Conservation (phyloP, 2,329 filamentous ascomycete genomes). For the Pseudopithomyces maydicus region DNA sequence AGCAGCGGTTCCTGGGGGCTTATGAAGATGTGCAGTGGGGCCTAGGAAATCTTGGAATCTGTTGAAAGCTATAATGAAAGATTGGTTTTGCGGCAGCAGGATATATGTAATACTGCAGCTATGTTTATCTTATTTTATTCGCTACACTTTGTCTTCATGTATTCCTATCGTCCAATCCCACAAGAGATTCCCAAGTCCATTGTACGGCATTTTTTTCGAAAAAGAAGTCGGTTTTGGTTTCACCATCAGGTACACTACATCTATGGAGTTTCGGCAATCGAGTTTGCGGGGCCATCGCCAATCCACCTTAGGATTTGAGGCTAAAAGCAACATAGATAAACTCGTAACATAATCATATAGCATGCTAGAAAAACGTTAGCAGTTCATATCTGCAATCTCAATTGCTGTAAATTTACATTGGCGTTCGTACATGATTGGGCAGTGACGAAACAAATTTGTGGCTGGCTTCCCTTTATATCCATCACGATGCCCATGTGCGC, state of each 20-base stretch:
- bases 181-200: too few relatives aligned
- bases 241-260: neutral
- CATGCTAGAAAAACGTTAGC: neutral
- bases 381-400: slow-evolving; percentile 9
- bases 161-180: too few relatives aligned
- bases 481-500: neutral
- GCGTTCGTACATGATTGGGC: slow-evolving; percentile 2
- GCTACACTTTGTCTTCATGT: too few relatives aligned
- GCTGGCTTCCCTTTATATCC: too few relatives aligned
- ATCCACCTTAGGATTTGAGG: slow-evolving; percentile 15
- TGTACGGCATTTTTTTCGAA: too few relatives aligned
- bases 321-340: slow-evolving; percentile 8
- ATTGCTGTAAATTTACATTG: neutral
- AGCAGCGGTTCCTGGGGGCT: too few relatives aligned
- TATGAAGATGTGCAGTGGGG: too few relatives aligned
- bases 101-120: too few relatives aligned
- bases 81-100: too few relatives aligned
- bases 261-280: slow-evolving; percentile 12
- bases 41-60: too few relatives aligned
- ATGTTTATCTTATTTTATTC: too few relatives aligned
- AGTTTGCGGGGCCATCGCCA: neutral
- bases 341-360: slow-evolving; percentile 8
- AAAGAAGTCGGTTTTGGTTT: neutral
- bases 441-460: neutral
- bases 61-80: too few relatives aligned